Conservation (phyloP, 1,284 basidiomycete genomes). For the Porodaedalea pini region DNA sequence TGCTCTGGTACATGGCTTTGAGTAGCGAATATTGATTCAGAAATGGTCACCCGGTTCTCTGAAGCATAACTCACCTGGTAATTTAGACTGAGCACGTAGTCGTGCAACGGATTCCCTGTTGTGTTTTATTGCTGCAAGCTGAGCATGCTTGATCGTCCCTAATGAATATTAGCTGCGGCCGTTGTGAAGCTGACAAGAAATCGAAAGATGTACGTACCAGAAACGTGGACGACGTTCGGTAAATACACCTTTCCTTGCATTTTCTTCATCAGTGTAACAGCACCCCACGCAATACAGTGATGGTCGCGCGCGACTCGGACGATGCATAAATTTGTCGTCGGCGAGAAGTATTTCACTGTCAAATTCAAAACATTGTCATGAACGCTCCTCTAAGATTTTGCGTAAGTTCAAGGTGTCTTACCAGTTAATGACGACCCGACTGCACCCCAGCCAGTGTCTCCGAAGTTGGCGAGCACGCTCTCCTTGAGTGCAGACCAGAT, state of each 20-base stretch:
- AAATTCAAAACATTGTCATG: background rate
- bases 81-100: constrained; percentile 50
- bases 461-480: constrained; percentile 69
- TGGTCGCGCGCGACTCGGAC: constrained; percentile 75
- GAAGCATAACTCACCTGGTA: constrained; percentile 41
- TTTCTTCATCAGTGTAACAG: constrained; percentile 56
- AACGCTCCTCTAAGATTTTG: background rate
- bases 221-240: constrained; percentile 70
- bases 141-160: constrained; percentile 80
- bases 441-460: constrained; percentile 76
- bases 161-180: no score
- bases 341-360: constrained; percentile 79
- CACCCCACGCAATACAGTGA: constrained; percentile 70
- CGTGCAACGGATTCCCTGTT: constrained; percentile 66
- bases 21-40: no score
- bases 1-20: constrained; percentile 51
- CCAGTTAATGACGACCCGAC: constrained; percentile 65
- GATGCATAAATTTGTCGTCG: constrained; percentile 72
- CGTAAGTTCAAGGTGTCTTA: constrained; percentile 27
- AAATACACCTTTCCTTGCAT: constrained; percentile 57
- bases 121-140: constrained; percentile 68
- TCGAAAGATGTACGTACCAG: constrained; percentile 46
- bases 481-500: constrained; percentile 66
- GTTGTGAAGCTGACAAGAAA: background rate
- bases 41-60: no score